Percentiles rank a stretch among this genome's conserved stretches.
These are phyloP conservation scores for Tinospora cordifolia DNA, from an alignment of 164 flowering plant genomes.

Conservation along the genomic window DNA sequence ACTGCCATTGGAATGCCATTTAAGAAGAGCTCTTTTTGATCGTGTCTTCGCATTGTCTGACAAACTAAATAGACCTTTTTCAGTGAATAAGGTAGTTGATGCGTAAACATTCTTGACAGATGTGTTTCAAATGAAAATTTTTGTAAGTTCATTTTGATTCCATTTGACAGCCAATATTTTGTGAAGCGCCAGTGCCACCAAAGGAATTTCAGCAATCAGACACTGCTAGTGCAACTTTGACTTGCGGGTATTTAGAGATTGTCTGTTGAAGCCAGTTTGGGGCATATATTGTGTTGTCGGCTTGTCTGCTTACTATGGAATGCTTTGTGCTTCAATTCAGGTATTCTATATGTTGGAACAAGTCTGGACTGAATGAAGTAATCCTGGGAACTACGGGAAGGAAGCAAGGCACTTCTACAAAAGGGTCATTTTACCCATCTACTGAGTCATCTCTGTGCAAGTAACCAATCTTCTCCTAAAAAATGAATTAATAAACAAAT, in stretches of 20 bases:
- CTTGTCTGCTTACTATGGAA: slow-evolving; percentile 6
- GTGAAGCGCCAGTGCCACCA: slow-evolving; percentile 64
- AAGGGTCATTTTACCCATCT: slow-evolving; percentile 70
- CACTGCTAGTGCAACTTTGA: slow-evolving; percentile 52
- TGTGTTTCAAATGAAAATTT: neutral
- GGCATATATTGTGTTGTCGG: neutral
- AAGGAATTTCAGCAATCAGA: slow-evolving; percentile 72
- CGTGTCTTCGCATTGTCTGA: slow-evolving; percentile 45
- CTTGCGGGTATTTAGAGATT: slow-evolving; percentile 62
- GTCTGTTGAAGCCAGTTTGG: slow-evolving; percentile 1
- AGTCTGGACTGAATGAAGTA: slow-evolving; percentile 76
- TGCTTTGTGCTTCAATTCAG: slow-evolving; percentile 28
- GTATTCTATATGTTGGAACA: slow-evolving; percentile 92
- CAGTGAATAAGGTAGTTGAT: slow-evolving; percentile 52
- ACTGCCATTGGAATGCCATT: slow-evolving; percentile 20
- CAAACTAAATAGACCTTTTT: slow-evolving; percentile 46
- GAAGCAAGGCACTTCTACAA: slow-evolving; percentile 92
- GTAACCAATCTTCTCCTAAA: slow-evolving; percentile 31
- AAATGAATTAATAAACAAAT: neutral
- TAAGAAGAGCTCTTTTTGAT: slow-evolving; percentile 46
- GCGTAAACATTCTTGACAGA: slow-evolving; percentile 9
- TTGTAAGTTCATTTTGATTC: slow-evolving; percentile 7
- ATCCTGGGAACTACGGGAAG: slow-evolving; percentile 97
- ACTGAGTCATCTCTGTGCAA: slow-evolving; percentile 86
- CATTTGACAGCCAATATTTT: slow-evolving; percentile 53